Evolutionary conservation across 75 land plant genomes (phyloP), one percentile per base, ranked within the genome.

Genomic region (Cryptomeria japonica): DNA sequence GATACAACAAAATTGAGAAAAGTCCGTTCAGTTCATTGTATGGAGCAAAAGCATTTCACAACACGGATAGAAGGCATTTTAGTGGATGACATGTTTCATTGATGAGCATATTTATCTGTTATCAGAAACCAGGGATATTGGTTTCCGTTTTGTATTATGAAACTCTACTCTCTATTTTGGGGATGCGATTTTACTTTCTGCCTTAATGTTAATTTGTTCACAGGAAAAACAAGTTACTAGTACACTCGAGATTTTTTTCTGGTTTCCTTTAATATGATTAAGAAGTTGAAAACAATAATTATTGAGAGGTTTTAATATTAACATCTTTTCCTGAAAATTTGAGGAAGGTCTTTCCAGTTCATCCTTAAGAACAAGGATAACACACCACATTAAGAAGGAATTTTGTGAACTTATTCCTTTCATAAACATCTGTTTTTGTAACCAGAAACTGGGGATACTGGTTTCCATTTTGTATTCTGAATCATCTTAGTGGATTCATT

Each of bases 21-120:
- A 16, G 77, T 32, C 37, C 34, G 34, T 75, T 75, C 37, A 75
- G 77, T 75, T 75, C 68, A 75, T 75, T 38, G 34, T 75, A 32
- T 34, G 37, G 77, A 75, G 77, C 16, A 75, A 75, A 75, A 64
- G 31, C 37, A 75, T 75, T 13, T 75, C 77, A 12, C 77, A 75
- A 32, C 77, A 75, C 77, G 37, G 37, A 34, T 75, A 9, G 77
- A 34, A 75, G 38, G 77, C 37, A 75, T 75, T 75, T 72, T 75
- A 75, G 72, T 68, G n/a, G 10, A 68, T 38, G 77, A 13, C 77
- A 2, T 75, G 34, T 12, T 13, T 13, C 51, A 9, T n/a, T 72
- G 32, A 72, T n/a, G 32, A 72, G 76, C 76, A 72, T 75, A 75
- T 75, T 75, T 75, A 75, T 75, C 77, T 32, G 77, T 75, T 32